These are phyloP conservation scores for Fusarium brachygibbosum DNA, from an alignment of 2,329 filamentous ascomycete species.

Conservation along the genomic window DNA sequence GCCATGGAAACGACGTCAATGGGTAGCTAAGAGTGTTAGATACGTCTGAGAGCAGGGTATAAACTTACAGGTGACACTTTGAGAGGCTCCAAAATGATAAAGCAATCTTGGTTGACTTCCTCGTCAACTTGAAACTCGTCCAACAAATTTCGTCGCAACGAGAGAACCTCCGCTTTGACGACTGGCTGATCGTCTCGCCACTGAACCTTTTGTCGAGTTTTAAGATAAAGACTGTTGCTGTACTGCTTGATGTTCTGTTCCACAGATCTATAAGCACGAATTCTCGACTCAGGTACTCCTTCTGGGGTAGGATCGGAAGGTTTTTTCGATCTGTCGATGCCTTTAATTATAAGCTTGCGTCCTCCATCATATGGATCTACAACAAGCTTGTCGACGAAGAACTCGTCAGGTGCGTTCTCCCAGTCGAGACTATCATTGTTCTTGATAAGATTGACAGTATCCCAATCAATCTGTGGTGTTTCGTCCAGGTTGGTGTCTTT, in stretches of 20 bases:
- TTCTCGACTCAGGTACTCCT: slow-evolving; percentile 62
- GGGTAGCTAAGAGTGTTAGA: slow-evolving; percentile 67
- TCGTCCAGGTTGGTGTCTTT: slow-evolving; percentile 43
- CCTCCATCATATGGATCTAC: slow-evolving; percentile 73
- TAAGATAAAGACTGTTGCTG: slow-evolving; percentile 80
- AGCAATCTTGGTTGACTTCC: slow-evolving; percentile 64
- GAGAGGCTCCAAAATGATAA: slow-evolving; percentile 82
- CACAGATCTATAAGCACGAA: slow-evolving; percentile 58
- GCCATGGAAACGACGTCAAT: slow-evolving; percentile 77
- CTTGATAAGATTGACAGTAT: slow-evolving; percentile 60
- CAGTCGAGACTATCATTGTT: slow-evolving; percentile 55
- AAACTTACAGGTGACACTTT: slow-evolving; percentile 78
- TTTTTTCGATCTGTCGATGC: slow-evolving; percentile 69
- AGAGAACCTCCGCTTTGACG: slow-evolving; percentile 78
- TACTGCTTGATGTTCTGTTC: slow-evolving; percentile 82
- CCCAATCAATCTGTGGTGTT: slow-evolving; percentile 70
- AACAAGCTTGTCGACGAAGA: slow-evolving; percentile 68
- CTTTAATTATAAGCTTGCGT: slow-evolving; percentile 69
- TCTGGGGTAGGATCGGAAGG: slow-evolving; percentile 75
- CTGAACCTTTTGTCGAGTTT: slow-evolving; percentile 62
- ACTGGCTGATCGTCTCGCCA: slow-evolving; percentile 84
- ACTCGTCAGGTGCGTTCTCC: slow-evolving; percentile 60
- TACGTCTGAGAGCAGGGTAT: background rate
- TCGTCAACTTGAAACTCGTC: slow-evolving; percentile 73
- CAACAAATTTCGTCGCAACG: slow-evolving; percentile 85